Evolutionary conservation across 78 protist genomes (phyloP).

Genomic region (Monosiga brevicollis): DNA sequence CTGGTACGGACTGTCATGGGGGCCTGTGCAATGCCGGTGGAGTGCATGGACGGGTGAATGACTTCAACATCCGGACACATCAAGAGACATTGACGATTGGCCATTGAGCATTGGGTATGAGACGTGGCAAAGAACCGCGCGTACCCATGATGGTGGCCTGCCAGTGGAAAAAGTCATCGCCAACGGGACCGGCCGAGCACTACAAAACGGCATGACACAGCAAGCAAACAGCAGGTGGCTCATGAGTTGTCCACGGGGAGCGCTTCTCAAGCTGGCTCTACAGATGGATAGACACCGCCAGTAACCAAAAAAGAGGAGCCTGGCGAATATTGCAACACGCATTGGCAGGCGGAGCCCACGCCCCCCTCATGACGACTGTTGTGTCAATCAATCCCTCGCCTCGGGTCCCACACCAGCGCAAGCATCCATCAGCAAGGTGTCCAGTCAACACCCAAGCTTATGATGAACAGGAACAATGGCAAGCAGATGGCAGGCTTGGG

Average conservation of each 20-base stretch:
- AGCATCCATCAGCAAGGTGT: neutral
- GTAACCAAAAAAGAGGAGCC: neutral
- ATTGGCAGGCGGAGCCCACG: neutral
- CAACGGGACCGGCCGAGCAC: conserved; percentile 52
- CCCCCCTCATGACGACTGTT: neutral
- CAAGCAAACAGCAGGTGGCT: too few species aligned
- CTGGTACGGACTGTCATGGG: conserved; percentile 45
- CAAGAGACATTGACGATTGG: neutral
- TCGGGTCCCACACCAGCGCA: neutral
- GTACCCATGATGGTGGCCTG: conserved; percentile 50
- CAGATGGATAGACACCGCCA: neutral
- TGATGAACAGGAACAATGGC: too few species aligned
- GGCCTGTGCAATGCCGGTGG: too few species aligned
- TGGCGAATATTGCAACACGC: neutral
- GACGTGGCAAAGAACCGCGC: too few species aligned
- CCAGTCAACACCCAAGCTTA: neutral
- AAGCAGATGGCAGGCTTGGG: neutral
- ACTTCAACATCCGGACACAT: too few species aligned
- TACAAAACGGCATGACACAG: conserved; percentile 18
- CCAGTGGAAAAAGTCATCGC: conserved; percentile 57
- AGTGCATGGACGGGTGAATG: too few species aligned
- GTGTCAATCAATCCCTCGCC: neutral
- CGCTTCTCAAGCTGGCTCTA: too few species aligned
- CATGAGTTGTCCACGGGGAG: too few species aligned
- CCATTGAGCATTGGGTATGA: too few species aligned